Percentiles rank a stretch among this genome's conserved stretches.
phyloP scores from a whole-genome alignment of 129 eudicot genomes.

The Pittosporum tobira region DNA sequence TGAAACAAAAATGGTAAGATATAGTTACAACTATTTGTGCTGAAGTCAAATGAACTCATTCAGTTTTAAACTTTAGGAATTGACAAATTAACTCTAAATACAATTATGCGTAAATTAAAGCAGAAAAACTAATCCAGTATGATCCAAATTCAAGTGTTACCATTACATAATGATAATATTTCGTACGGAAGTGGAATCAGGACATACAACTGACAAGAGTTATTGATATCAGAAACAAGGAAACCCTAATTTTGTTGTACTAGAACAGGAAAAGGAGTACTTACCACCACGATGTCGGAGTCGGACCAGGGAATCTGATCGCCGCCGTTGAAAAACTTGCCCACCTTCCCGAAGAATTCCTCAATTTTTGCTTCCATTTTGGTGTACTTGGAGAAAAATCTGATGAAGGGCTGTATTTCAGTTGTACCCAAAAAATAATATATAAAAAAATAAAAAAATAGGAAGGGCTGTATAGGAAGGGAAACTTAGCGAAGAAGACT shows the following conservation, averaged over 20 bases:
- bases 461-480: too few species aligned
- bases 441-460: too few species aligned
- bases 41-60: too few species aligned
- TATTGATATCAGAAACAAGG: not conserved
- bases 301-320: slow-evolving; percentile 85
- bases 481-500: too few species aligned
- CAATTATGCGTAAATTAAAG: too few species aligned
- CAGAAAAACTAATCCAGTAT: too few species aligned
- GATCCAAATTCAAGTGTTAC: too few species aligned
- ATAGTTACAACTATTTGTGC: too few species aligned
- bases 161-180: slow-evolving; percentile 1
- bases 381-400: not conserved
- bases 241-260: not conserved
- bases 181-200: not conserved
- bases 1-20: too few species aligned
- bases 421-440: too few species aligned
- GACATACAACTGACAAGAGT: not conserved
- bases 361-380: slow-evolving; percentile 61
- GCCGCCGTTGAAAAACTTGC: slow-evolving; percentile 60
- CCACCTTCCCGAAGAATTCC: slow-evolving; percentile 47
- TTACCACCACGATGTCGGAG: slow-evolving; percentile 61
- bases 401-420: not conserved
- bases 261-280: not conserved
- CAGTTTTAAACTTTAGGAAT: too few species aligned
- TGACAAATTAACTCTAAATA: too few species aligned